Conservation (phyloP, 2,329 filamentous ascomycete genomes). For the Fonsecaea monophora region DNA sequence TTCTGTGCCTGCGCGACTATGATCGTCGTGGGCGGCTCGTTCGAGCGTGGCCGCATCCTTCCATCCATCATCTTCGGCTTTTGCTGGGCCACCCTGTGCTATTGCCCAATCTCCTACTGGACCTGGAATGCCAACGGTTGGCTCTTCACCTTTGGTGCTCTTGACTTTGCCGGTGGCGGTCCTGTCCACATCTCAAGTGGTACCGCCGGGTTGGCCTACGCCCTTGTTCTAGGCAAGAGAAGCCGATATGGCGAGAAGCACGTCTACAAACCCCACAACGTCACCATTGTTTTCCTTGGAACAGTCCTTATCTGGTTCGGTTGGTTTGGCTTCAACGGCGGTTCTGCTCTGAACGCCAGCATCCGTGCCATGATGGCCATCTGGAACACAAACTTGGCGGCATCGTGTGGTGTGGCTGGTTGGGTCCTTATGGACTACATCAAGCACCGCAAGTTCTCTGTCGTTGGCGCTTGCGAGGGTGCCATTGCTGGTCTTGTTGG, state of each 20-base stretch:
- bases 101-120: slow-evolving; percentile 74
- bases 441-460: slow-evolving; percentile 85
- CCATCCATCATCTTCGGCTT: slow-evolving; percentile 73
- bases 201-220: slow-evolving; percentile 74
- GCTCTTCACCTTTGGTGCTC: slow-evolving; percentile 70
- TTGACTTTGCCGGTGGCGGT: slow-evolving; percentile 77
- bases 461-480: slow-evolving; percentile 89
- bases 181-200: slow-evolving; percentile 78
- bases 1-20: slow-evolving; percentile 64
- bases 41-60: slow-evolving; percentile 68
- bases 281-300: slow-evolving; percentile 74
- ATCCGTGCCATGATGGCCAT: slow-evolving; percentile 85
- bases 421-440: slow-evolving; percentile 81
- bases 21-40: slow-evolving; percentile 69
- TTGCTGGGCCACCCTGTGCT: slow-evolving; percentile 73
- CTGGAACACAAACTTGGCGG: slow-evolving; percentile 83
- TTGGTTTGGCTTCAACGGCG: slow-evolving; percentile 95
- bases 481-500: slow-evolving; percentile 87
- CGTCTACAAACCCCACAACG: slow-evolving; percentile 69
- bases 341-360: slow-evolving; percentile 82
- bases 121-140: slow-evolving; percentile 78
- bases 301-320: slow-evolving; percentile 59
- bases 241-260: slow-evolving; percentile 61
- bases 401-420: slow-evolving; percentile 84
- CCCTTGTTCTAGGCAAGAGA: slow-evolving; percentile 74